Percentiles rank a stretch among this genome's conserved stretches.
These are phyloP conservation scores for Mycena belliarum DNA, from an alignment of 768 basidiomycete genomes.

Conservation along the genomic window DNA sequence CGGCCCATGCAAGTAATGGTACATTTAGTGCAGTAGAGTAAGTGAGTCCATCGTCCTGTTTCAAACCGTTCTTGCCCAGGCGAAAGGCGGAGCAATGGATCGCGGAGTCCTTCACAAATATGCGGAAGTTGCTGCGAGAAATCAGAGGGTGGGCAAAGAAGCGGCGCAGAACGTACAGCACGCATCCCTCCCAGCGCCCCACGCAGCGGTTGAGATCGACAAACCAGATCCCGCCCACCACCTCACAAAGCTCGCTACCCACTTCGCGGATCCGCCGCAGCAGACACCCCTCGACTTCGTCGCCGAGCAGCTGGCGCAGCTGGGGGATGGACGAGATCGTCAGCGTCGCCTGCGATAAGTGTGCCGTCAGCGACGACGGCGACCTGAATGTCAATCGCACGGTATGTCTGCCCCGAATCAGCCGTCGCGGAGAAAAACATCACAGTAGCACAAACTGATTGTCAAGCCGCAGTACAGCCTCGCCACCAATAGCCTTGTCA, in stretches of 20 bases:
- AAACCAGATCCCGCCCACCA: constrained; percentile 74
- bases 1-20: constrained; percentile 58
- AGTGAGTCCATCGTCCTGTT: constrained; percentile 41
- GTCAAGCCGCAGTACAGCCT: constrained; percentile 69
- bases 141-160: background rate
- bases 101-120: constrained; percentile 51
- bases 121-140: constrained; percentile 58
- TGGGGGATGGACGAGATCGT: constrained; percentile 75
- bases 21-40: constrained; percentile 37
- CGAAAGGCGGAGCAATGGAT: constrained; percentile 63
- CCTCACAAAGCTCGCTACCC: constrained; percentile 53
- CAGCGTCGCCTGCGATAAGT: constrained; percentile 78
- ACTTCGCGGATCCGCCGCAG: constrained; percentile 69
- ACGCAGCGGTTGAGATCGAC: constrained; percentile 73
- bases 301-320: constrained; percentile 68
- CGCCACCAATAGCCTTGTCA: constrained; percentile 37
- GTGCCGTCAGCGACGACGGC: constrained; percentile 75
- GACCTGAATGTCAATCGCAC: constrained; percentile 75
- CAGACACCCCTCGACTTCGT: constrained; percentile 76
- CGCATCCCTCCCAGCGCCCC: constrained; percentile 79
- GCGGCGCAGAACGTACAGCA: constrained; percentile 55
- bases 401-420: constrained; percentile 51
- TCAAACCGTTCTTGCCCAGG: constrained; percentile 42
- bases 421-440: background rate
- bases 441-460: constrained; percentile 27